Evolutionary conservation across 129 eudicot species (phyloP), one percentile per base, ranked within the genome.

Genomic region (Silybum marianum): DNA sequence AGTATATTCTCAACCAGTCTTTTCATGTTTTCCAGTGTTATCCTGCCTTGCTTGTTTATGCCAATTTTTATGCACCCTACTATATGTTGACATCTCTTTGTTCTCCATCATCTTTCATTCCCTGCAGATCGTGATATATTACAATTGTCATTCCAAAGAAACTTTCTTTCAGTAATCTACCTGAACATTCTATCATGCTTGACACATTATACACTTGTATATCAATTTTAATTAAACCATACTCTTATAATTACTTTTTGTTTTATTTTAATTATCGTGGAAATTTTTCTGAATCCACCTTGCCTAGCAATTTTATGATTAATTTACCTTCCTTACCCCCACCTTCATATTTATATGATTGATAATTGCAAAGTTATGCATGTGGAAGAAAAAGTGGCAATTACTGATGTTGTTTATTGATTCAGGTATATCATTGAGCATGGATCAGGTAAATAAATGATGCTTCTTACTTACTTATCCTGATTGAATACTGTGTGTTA

Each of bases 391-490:
- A 48, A 28, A 19, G 3, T 80, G 34, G 39, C 83, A 74, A 63
- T 38, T 66, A 22, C 32, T 87, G 76, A 76, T 80, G 18, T 28
- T 16, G 18, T 40, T 84, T 23, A 23, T 63, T 58, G 66, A 18
- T 58, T 60, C 90, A 90, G 95, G 95, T 32, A 90, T 90, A 76
- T 86, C 92, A 19, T 81, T 90, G 85, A 84, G 82, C 83, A 83
- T 88, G 87, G 95, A 90, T 85, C 92, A 90, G 95, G 94, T 90
- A 88, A 14, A 69, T 18, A 10, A 23, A 54, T 60, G 7, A 7
- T 54, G 24, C 44, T 24, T 48, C 23, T 7, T 46, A 9, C 23
- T 7, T 46, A 9, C 48, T 28, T 21, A 23, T 42, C 9, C 18
- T 25, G 18, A 16, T 9, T 36, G 14, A 8, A 18, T 54, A 18